Evolutionary conservation across 495 filamentous ascomycete species (phyloP).

Genomic region (Aspergillus homomorphus): DNA sequence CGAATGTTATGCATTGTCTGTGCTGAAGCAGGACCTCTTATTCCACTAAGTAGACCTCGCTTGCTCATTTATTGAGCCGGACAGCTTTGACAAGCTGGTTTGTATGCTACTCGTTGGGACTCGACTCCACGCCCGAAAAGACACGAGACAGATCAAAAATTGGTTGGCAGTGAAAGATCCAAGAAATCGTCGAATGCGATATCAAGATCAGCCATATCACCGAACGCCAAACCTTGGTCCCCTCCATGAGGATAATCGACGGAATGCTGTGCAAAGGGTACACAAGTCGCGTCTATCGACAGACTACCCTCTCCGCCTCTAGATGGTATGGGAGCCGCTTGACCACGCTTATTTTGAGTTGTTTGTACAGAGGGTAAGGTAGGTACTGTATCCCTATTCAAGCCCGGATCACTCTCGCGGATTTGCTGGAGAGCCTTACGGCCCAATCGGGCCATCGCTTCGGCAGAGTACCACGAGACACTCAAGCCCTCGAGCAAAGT

Average conservation of each 20-base stretch:
- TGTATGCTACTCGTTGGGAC: too few relatives aligned
- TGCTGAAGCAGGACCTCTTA: too few relatives aligned
- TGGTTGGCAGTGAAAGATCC: background rate
- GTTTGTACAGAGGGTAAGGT: background rate
- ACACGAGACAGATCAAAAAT: background rate
- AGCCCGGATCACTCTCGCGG: constrained; percentile 11
- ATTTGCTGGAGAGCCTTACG: constrained; percentile 38
- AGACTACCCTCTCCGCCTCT: background rate
- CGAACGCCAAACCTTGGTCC: background rate
- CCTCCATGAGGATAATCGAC: background rate
- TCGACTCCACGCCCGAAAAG: too few relatives aligned
- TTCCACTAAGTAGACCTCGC: too few relatives aligned
- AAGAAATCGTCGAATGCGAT: background rate
- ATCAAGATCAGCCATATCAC: background rate
- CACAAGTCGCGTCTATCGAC: background rate
- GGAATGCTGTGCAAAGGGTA: background rate
- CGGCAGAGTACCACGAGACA: constrained; percentile 59
- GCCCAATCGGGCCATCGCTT: constrained; percentile 58
- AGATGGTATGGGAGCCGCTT: too few relatives aligned
- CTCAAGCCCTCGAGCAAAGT: constrained; percentile 53
- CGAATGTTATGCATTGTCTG: too few relatives aligned
- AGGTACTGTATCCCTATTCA: background rate
- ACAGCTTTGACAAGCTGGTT: too few relatives aligned
- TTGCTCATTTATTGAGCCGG: too few relatives aligned
- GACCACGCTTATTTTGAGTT: background rate